Evolutionary conservation across 305 asterid genomes (phyloP).

Genomic region (Fraxinus dipetala): DNA sequence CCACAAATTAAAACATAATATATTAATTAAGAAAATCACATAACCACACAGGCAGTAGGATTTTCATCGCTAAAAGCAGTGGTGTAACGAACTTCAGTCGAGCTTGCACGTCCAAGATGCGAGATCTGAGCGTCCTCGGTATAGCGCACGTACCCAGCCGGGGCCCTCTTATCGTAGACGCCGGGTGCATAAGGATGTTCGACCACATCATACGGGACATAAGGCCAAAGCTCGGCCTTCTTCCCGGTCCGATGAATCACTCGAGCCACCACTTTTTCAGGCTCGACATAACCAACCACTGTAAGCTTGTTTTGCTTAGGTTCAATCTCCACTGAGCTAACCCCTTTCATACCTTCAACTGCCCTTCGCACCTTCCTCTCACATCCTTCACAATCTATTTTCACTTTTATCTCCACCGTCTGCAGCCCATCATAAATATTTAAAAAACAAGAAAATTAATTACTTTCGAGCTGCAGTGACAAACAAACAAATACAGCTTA

Average conservation of each 20-base stretch:
- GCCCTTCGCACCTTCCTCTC: conserved; percentile 75
- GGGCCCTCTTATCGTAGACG: conserved; percentile 78
- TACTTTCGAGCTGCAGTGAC: not conserved
- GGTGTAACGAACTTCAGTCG: conserved; percentile 86
- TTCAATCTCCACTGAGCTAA: conserved; percentile 58
- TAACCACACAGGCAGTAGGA: conserved; percentile 67
- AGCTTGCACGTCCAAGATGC: conserved; percentile 76
- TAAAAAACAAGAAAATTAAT: not conserved
- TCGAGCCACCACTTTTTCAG: conserved; percentile 68
- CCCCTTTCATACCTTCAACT: conserved; percentile 90
- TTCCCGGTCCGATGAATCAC: conserved; percentile 86
- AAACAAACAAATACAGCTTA: not conserved
- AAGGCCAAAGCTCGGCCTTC: conserved; percentile 89
- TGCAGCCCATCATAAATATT: conserved; percentile 12
- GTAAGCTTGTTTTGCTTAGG: conserved; percentile 82
- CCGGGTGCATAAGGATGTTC: conserved; percentile 86
- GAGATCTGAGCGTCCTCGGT: conserved; percentile 46
- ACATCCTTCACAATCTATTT: conserved; percentile 93
- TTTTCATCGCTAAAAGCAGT: conserved; percentile 92
- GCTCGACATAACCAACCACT: conserved; percentile 78
- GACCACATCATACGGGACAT: conserved; percentile 78
- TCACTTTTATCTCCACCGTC: conserved; percentile 90
- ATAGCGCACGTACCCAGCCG: conserved; percentile 73
- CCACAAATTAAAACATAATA: not conserved
- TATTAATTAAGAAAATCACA: conserved; percentile 37